Base-by-base conservation (phyloP, 1,284 basidiomycete species). In the Sanguinoderma infundibulare region DNA sequence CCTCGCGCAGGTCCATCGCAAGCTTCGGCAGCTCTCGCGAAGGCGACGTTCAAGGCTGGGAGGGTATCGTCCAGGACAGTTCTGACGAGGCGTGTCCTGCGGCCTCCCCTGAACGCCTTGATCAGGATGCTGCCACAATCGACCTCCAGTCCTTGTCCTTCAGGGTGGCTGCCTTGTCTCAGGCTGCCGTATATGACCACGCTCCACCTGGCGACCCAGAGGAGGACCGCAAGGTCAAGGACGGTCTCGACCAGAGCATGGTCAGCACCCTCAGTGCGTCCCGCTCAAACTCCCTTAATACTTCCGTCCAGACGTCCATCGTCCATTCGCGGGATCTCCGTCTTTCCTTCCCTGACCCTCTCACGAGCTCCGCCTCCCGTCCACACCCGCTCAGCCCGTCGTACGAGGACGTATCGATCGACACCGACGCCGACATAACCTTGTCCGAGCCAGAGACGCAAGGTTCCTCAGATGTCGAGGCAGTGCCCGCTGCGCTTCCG, bases 171-270 rank as follows among this genome's bases (percentile, higher is more conserved):
- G 67, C 68, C 52, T 65, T 69, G 61, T 73, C 72, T 53, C 70
- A 72, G 53, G 67, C 69, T 53, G 69, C 69, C 50, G 67, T 69
- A 39, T 69, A 69, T 22, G 60, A 63, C 57, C 68, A 72, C 64
- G 54, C 68, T 57, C 69, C 66, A 10, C 69, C 72, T 24, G 73
- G 72, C 51, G 77, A 79, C 60, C 70, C 72, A 17, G 76, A 76
- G 55, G 90, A 91, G 71, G 89, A 92, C 62, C 77, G 85, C 67
- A 80, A 82, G 52, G 84, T 91, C 69, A 87, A 83, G 67, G 87
- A 86, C 67, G 90, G 83, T 17, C 82, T 91, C 61, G 88, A 91
- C 73, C 89, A 91, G 75, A 92, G 89, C 75, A 83, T 92, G 78
- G 81, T 89, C 70, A 88, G 90, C 74, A 91, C 89, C 17, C 80